These are phyloP conservation scores for Claviceps sp. DNA, from an alignment of 2,329 filamentous ascomycete species.

Conservation along the genomic window DNA sequence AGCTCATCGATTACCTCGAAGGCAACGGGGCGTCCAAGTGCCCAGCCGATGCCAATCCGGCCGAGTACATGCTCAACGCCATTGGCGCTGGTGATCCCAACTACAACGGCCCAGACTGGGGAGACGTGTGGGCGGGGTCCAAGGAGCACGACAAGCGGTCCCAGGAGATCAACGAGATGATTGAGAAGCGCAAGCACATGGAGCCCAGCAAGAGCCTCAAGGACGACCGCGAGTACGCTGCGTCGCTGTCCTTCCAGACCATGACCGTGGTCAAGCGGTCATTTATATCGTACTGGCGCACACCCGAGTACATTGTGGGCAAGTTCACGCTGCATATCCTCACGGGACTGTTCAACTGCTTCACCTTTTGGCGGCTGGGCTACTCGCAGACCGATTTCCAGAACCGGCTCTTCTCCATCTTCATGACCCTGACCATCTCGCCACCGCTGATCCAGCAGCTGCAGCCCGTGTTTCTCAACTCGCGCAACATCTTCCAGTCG, in stretches of 20 bases:
- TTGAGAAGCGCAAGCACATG: slow-evolving; percentile 28
- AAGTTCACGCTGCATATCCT: slow-evolving; percentile 50
- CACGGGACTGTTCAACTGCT: slow-evolving; percentile 54
- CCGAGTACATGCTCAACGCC: slow-evolving; percentile 42
- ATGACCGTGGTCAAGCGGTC: slow-evolving; percentile 39
- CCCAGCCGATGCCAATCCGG: slow-evolving; percentile 34
- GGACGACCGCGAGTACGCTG: slow-evolving; percentile 49
- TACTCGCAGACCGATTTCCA: slow-evolving; percentile 49
- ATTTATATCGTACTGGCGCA: slow-evolving; percentile 52
- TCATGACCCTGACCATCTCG: slow-evolving; percentile 63
- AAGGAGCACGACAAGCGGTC: slow-evolving; percentile 30
- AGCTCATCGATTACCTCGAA: slow-evolving; percentile 38
- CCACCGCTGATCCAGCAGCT: slow-evolving; percentile 66
- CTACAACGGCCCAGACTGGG: slow-evolving; percentile 48
- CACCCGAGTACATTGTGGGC: slow-evolving; percentile 47
- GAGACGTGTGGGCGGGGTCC: slow-evolving; percentile 43
- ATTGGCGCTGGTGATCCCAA: slow-evolving; percentile 51
- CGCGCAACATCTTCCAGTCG: slow-evolving; percentile 53
- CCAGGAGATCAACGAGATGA: slow-evolving; percentile 39
- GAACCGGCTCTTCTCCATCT: slow-evolving; percentile 60
- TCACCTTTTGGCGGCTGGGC: slow-evolving; percentile 54
- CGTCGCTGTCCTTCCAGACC: slow-evolving; percentile 42
- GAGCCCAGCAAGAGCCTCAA: slow-evolving; percentile 24
- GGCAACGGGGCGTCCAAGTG: slow-evolving; percentile 34
- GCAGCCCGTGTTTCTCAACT: slow-evolving; percentile 56